phyloP scores from a whole-genome alignment of 202 grass and related monocot genomes.

The Hordeum pubiflorum region DNA sequence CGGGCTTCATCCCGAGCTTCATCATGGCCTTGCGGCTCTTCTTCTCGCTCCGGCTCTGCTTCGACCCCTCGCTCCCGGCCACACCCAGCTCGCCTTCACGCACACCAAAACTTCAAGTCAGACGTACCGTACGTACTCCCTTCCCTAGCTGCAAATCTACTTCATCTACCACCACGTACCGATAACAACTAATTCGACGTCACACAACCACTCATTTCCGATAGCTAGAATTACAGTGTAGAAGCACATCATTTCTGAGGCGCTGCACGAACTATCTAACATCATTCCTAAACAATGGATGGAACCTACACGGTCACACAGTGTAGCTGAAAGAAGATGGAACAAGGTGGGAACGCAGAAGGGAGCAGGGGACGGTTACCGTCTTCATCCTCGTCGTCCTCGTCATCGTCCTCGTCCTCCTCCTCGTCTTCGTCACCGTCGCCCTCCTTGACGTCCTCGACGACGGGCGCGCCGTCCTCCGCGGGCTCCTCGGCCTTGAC shows the following conservation, averaged over 20 bases:
- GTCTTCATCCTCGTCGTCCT: slow-evolving; percentile 31
- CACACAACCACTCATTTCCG: neutral
- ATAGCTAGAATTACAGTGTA: neutral
- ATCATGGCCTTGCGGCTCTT: slow-evolving; percentile 95
- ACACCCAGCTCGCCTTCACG: slow-evolving; percentile 43
- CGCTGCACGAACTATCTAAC: neutral
- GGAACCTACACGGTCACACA: neutral
- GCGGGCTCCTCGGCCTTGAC: slow-evolving; percentile 17
- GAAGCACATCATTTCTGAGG: too few species aligned
- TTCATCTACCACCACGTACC: neutral
- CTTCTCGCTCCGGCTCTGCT: slow-evolving; percentile 84
- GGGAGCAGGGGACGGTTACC: neutral
- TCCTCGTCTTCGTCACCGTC: slow-evolving; percentile 31
- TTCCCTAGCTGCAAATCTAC: neutral
- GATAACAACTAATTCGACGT: neutral
- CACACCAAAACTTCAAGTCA: neutral
- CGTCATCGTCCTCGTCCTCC: slow-evolving; percentile 42
- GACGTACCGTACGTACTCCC: neutral
- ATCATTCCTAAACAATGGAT: neutral
- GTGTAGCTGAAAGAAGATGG: neutral
- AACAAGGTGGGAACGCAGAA: neutral
- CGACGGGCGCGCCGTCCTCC: slow-evolving; percentile 44
- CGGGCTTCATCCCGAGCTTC: slow-evolving; percentile 88
- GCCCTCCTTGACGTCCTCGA: slow-evolving; percentile 69
- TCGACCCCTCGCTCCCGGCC: slow-evolving; percentile 44